Base-by-base conservation (phyloP, 139 green algal species). In the Tetraselmis striata region DNA sequence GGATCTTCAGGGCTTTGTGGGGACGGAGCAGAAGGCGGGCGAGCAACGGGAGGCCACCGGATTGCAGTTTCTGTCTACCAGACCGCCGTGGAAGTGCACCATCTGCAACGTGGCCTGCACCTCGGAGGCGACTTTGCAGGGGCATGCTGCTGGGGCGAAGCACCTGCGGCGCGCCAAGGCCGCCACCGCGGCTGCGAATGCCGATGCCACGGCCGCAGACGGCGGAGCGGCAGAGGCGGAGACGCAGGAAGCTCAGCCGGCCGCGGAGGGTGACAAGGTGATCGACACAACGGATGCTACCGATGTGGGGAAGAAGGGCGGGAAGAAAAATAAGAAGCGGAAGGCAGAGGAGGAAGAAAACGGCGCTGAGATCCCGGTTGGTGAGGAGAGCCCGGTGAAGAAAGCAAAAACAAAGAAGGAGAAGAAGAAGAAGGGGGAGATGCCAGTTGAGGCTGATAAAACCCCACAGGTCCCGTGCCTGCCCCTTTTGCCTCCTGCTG, bases 81-180 rank as follows among this genome's bases (percentile, higher is more conserved):
- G 88, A 5, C 84, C 93, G 1, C 95, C 95, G 0, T 98, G 94
- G 94, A 90, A 84, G 58, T 98, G 94, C 86, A 89, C 82, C 22
- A 81, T 94, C 1, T 98, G 95, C 90, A 95, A 95, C 75, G 94
- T 98, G 27, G 92, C 59, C 28, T 96, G 92, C 89, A 98, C 95
- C 0, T 96, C 92, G 82, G 59, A 89, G 30, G 93, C 98, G 29
- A 98, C 94, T 1, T 87, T 98, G 30, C 59, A 93, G 29, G 86
- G 83, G 1, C 95, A 98, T 83, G 95, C 95, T 0, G 31, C 84
- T 1, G 95, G 95, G 0, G 87, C 87, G 18, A 98, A 98, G 84
- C 95, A 98, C 90, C 89, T 89, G 79, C 82, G 89, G 0, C 89
- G 92, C 80, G 90, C 45, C 11, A 67, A 67, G 45, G 45, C 45